Evolutionary conservation across 306 rosid genomes (phyloP).

Genomic region (Vicia sativa): DNA sequence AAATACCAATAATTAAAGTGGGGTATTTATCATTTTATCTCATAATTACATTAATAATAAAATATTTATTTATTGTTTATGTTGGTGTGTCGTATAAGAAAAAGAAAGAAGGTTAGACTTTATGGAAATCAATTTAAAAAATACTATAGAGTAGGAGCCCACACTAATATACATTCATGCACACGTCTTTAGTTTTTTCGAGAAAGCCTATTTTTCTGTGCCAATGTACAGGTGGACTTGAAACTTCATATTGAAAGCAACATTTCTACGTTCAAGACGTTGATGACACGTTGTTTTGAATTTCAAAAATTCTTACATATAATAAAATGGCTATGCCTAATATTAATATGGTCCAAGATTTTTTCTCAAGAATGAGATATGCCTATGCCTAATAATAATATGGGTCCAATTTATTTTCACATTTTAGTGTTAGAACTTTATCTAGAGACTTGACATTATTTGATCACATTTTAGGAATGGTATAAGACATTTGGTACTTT

Average conservation of each 20-base stretch:
- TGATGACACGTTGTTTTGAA: neutral
- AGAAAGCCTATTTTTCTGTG: constrained; percentile 43
- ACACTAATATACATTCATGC: constrained; percentile 43
- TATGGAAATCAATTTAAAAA: neutral
- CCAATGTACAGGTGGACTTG: constrained; percentile 38
- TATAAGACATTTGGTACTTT: neutral
- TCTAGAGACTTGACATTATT: neutral
- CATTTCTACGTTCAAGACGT: constrained; percentile 12
- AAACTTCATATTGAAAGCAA: constrained; percentile 37
- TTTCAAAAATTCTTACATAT: neutral
- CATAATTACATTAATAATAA: neutral
- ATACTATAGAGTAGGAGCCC: constrained; percentile 32
- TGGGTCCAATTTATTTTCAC: neutral
- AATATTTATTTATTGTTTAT: neutral
- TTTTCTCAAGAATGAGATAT: no score
- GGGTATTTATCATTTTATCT: neutral
- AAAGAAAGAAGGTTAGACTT: neutral
- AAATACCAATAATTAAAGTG: constrained; percentile 35
- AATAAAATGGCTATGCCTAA: neutral
- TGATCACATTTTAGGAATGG: constrained; percentile 28
- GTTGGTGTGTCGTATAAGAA: neutral
- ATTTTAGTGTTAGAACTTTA: neutral
- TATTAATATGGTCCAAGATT: no score
- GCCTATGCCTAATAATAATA: neutral
- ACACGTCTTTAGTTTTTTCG: constrained; percentile 29